phyloP scores from a whole-genome alignment of 2,329 filamentous ascomycete genomes.

The Fusarium burgessii region DNA sequence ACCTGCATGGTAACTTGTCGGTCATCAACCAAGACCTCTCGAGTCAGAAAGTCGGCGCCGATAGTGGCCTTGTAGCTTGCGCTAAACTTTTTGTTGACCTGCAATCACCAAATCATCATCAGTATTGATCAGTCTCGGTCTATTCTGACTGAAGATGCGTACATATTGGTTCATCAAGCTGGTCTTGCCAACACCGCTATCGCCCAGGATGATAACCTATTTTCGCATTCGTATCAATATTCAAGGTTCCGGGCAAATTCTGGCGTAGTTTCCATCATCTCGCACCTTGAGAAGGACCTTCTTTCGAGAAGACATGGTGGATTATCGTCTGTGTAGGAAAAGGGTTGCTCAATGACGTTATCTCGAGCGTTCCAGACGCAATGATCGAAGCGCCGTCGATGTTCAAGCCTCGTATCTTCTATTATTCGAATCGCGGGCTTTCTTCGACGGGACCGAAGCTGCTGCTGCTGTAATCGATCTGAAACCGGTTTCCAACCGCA shows the following conservation, averaged over 20 bases:
- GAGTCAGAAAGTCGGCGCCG: conserved; percentile 97
- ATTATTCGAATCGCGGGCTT: background rate
- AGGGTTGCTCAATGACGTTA: conserved; percentile 50
- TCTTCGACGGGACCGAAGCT: background rate
- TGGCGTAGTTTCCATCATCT: background rate
- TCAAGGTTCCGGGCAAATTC: background rate
- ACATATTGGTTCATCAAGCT: conserved; percentile 99
- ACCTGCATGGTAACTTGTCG: conserved; percentile 98
- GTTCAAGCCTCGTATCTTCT: conserved; percentile 9
- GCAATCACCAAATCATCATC: conserved; percentile 19
- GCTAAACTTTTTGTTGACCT: conserved; percentile 99
- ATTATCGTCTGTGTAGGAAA: conserved; percentile 36
- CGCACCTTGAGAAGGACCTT: conserved; percentile 90
- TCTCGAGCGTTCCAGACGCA: conserved; percentile 40
- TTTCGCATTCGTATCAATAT: conserved; percentile 35
- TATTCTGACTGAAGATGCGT: conserved; percentile 54
- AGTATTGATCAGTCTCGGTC: conserved; percentile 21
- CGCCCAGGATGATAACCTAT: conserved; percentile 98
- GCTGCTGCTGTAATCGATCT: conserved; percentile 3
- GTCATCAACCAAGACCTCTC: conserved; percentile 97
- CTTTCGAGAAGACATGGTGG: conserved; percentile 82
- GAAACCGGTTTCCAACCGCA: conserved; percentile 9
- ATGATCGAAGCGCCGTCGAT: conserved; percentile 30
- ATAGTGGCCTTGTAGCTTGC: conserved; percentile 99
- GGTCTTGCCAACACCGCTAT: conserved; percentile 99